Base-by-base conservation (phyloP, 768 basidiomycete species). In the Amanita rimosa region DNA sequence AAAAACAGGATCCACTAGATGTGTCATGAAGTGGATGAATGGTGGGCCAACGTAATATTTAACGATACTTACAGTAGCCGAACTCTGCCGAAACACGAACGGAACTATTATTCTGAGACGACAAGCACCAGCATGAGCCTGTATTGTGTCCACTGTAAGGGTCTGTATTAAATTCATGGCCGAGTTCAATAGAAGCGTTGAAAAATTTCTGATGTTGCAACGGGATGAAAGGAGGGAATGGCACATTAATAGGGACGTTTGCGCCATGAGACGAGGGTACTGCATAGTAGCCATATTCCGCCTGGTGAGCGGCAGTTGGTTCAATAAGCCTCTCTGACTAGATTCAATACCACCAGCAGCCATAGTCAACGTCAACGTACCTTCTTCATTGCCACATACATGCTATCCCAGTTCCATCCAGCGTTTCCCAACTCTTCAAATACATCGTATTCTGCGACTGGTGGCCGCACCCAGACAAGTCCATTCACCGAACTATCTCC, bases 401-500 rank as follows among this genome's bases (percentile, higher is more conserved):
- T 39, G 16, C 8, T 41, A 19, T 49, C 44, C 57, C 57, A 59
- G 19, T 56, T 59, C 58, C 58, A 59, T 2, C 54, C 54, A 11
- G 42, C 9, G 39, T 55, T 57, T 26, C 50, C 52, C 43, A 57
- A 47, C 9, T 24, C 35, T 44, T 56, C 53, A 17, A 50, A 42
- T 1, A 47, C 51, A 39, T 58, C 51, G 39, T 46, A 53, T 35
- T 58, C 55, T 31, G 52, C 37, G 31, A 50, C 50, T 35, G 59
- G 46, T 5, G 64, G 65, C 6, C 67, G 59, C 36, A 59, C 60
- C 62, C 66, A 69, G 22, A 63, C 60, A 14, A 62, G 55, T 35
- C 67, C 67, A 44, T 70, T 69, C 31, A 68, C 61, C 8, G 68
- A 63, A 24, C 56, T 57, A 16, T 58, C 58, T 6, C 68, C 68